Conservation (phyloP, 108 stramenopile species). For the Pseudonitzschia multiseries region DNA sequence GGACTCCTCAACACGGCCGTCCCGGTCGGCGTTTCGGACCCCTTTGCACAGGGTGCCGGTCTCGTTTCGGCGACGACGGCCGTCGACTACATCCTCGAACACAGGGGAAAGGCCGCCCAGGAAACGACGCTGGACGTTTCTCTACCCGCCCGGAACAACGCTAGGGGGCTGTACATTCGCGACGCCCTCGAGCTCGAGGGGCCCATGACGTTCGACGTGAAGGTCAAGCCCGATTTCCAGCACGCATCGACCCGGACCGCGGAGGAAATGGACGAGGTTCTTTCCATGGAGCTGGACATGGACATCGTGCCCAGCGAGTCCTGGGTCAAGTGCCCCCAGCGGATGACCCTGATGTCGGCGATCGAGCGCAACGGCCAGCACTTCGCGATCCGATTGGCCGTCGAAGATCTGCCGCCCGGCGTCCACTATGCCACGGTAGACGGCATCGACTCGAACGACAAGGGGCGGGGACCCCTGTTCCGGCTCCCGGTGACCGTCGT, state of each 20-base stretch:
- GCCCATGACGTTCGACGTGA: slow-evolving; percentile 44
- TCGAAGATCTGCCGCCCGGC: slow-evolving; percentile 56
- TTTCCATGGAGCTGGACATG: slow-evolving; percentile 61
- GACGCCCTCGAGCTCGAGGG: slow-evolving; percentile 43
- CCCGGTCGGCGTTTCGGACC: slow-evolving; percentile 26
- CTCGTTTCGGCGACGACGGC: slow-evolving; percentile 32
- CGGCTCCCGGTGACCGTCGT: slow-evolving; percentile 76
- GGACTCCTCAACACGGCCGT: slow-evolving; percentile 77
- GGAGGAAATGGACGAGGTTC: slow-evolving; percentile 35
- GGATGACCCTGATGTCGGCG: slow-evolving; percentile 43
- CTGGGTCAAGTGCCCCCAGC: slow-evolving; percentile 53
- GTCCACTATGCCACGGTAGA: slow-evolving; percentile 67
- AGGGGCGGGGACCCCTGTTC: slow-evolving; percentile 52
- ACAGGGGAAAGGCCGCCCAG: slow-evolving; percentile 30
- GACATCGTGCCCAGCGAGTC: slow-evolving; percentile 38
- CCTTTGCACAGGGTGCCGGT: slow-evolving; percentile 38
- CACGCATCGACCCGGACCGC: slow-evolving; percentile 41
- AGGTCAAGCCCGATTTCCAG: slow-evolving; percentile 45
- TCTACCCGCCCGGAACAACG: slow-evolving; percentile 21
- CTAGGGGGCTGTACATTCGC: slow-evolving; percentile 85
- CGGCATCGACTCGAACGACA: slow-evolving; percentile 48
- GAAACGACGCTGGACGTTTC: slow-evolving; percentile 9
- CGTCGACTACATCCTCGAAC: slow-evolving; percentile 20
- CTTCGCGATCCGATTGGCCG: slow-evolving; percentile 76
- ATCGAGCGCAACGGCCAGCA: slow-evolving; percentile 47